Percentiles rank a stretch among this genome's conserved stretches.
These are phyloP conservation scores for Stentor roeselii DNA, from an alignment of 73 alveolate species.

Conservation along the genomic window DNA sequence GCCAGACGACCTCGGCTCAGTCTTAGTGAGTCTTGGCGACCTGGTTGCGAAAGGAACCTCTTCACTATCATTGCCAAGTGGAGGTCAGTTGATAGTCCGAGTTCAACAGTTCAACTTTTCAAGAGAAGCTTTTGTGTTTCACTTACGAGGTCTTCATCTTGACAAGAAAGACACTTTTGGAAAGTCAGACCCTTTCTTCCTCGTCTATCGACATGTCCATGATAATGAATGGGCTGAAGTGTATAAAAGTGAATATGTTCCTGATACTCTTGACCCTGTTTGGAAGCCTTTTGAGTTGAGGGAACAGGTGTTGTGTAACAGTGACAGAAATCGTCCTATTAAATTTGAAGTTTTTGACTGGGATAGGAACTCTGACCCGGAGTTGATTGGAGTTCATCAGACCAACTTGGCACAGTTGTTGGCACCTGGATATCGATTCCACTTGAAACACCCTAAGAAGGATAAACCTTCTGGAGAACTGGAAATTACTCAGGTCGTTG, in stretches of 20 bases:
- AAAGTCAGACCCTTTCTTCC: conserved; percentile 48
- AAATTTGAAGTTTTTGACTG: conserved; percentile 55
- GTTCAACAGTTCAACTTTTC: conserved; percentile 45
- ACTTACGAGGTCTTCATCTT: conserved; percentile 7
- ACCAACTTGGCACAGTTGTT: not conserved
- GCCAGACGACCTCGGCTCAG: conserved; percentile 56
- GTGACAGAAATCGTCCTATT: conserved; percentile 28
- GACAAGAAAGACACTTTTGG: conserved; percentile 41
- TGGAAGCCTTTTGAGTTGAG: conserved; percentile 44
- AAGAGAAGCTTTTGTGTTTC: conserved; percentile 29
- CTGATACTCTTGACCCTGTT: conserved; percentile 38
- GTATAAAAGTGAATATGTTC: conserved; percentile 41
- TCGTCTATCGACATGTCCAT: conserved; percentile 36
- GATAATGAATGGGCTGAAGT: conserved; percentile 28
- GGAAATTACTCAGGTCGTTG: not conserved
- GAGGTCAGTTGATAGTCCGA: too few relatives aligned
- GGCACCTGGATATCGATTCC: too few relatives aligned
- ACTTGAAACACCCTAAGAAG: not conserved
- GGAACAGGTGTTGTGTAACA: conserved; percentile 21
- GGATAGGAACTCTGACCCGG: conserved; percentile 29
- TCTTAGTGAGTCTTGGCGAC: conserved; percentile 69
- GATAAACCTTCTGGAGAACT: too few relatives aligned
- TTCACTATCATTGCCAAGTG: too few relatives aligned
- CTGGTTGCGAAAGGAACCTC: too few relatives aligned
- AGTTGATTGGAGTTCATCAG: conserved; percentile 38